These are phyloP conservation scores for Erucastrum elatum DNA, from an alignment of 345 rosid species.

Conservation along the genomic window DNA sequence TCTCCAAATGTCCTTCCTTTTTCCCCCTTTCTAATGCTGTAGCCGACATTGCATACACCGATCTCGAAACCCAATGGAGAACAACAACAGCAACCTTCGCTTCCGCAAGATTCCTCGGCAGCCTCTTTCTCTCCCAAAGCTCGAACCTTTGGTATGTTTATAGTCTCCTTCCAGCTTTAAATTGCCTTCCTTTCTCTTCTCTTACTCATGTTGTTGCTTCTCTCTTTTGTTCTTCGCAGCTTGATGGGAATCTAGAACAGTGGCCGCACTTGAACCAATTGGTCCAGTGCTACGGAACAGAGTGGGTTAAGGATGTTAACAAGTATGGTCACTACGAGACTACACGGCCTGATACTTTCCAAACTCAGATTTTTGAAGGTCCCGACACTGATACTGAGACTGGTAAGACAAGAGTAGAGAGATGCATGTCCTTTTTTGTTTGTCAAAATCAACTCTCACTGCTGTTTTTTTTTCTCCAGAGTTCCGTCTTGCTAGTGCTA, in stretches of 20 bases:
- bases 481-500: slow-evolving; percentile 74
- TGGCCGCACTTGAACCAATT: slow-evolving; percentile 96
- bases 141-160: slow-evolving; percentile 39
- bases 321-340: slow-evolving; percentile 90
- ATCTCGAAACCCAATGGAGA: slow-evolving; percentile 24
- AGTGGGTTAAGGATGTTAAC: slow-evolving; percentile 90
- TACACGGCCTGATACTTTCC: slow-evolving; percentile 60
- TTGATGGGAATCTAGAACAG: slow-evolving; percentile 86
- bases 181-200: background rate
- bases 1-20: background rate
- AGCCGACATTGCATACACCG: slow-evolving; percentile 18
- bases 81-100: slow-evolving; percentile 32
- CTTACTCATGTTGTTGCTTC: background rate
- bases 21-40: slow-evolving; percentile 14
- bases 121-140: slow-evolving; percentile 40
- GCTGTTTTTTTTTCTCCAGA: slow-evolving; percentile 50
- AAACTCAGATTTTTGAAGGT: slow-evolving; percentile 89
- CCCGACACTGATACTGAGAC: slow-evolving; percentile 97
- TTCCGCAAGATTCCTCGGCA: slow-evolving; percentile 39
- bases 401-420: slow-evolving; percentile 42
- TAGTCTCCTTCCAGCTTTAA: background rate
- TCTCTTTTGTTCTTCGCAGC: slow-evolving; percentile 42
- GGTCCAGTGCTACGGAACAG: slow-evolving; percentile 79
- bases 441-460: background rate
- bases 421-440: background rate